Evolutionary conservation across 2,329 filamentous ascomycete genomes (phyloP).

Genomic region (Beauveria medogensis): DNA sequence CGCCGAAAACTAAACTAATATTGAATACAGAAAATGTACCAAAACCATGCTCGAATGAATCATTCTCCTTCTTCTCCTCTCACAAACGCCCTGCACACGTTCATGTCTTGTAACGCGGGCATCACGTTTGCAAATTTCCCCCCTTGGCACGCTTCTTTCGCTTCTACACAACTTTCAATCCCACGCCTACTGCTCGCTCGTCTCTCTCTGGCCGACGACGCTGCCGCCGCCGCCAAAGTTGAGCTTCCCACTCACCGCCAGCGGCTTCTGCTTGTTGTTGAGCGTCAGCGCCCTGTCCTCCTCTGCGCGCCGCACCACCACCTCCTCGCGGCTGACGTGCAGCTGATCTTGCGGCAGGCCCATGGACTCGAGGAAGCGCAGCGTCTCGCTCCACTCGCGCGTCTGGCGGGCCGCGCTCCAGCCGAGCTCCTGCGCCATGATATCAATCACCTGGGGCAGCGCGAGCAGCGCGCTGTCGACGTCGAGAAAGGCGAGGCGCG

Average conservation of each 20-base stretch:
- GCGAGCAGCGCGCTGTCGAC: slow-evolving; percentile 62
- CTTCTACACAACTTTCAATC: neutral
- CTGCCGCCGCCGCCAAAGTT: neutral
- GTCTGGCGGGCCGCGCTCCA: slow-evolving; percentile 56
- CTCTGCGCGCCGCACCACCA: slow-evolving; percentile 13
- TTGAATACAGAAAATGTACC: neutral
- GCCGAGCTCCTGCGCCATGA: slow-evolving; percentile 61
- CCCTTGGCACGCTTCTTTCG: too few relatives aligned
- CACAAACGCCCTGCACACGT: neutral
- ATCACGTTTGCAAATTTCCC: neutral
- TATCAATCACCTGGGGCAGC: slow-evolving; percentile 60
- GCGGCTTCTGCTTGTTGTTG: neutral
- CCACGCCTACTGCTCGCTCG: neutral
- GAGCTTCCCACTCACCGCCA: slow-evolving; percentile 7
- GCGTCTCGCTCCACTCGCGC: slow-evolving; percentile 44
- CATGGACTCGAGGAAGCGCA: slow-evolving; percentile 38
- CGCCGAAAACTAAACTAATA: neutral
- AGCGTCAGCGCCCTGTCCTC: neutral
- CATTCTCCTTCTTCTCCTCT: too few relatives aligned
- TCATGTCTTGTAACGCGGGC: neutral
- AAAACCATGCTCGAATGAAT: neutral
- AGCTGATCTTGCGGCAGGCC: slow-evolving; percentile 23
- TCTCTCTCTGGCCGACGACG: slow-evolving; percentile 6
- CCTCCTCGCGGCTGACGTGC: slow-evolving; percentile 22
- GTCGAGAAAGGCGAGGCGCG: slow-evolving; percentile 67